Percentiles rank a stretch among this genome's conserved stretches.
phyloP scores from a whole-genome alignment of 75 land plant genomes.

The Adiantum capillusveneris region DNA sequence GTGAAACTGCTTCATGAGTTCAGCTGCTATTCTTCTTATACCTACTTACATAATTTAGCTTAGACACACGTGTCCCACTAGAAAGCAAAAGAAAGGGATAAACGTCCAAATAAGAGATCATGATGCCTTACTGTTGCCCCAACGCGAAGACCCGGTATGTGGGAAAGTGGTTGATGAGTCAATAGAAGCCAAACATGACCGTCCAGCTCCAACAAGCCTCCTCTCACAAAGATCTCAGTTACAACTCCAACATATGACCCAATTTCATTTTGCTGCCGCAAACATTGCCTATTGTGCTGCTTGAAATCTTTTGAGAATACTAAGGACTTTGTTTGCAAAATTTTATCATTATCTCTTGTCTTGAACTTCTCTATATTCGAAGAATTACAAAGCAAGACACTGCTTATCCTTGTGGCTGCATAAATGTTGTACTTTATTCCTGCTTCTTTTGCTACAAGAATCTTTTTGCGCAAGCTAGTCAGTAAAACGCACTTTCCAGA shows the following conservation, averaged over 20 bases:
- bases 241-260: constrained; percentile 46
- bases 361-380: too few relatives aligned
- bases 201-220: constrained; percentile 61
- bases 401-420: constrained; percentile 39
- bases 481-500: constrained; percentile 37
- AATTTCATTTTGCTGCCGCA: constrained; percentile 13
- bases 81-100: background rate
- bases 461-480: constrained; percentile 55
- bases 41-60: background rate
- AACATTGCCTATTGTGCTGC: background rate
- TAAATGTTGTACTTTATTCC: constrained; percentile 32
- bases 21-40: background rate
- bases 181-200: constrained; percentile 56
- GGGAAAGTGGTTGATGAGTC: constrained; percentile 28
- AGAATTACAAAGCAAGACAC: constrained; percentile 10
- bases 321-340: background rate
- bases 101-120: background rate
- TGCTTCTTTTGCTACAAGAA: constrained; percentile 43
- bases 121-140: constrained; percentile 57
- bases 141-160: constrained; percentile 52
- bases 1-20: background rate
- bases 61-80: background rate
- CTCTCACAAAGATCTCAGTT: constrained; percentile 55
- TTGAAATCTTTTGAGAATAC: background rate
- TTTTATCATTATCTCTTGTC: background rate